Evolutionary conservation across 306 rosid species (phyloP).

Genomic region (Pyrus pyrifolia): DNA sequence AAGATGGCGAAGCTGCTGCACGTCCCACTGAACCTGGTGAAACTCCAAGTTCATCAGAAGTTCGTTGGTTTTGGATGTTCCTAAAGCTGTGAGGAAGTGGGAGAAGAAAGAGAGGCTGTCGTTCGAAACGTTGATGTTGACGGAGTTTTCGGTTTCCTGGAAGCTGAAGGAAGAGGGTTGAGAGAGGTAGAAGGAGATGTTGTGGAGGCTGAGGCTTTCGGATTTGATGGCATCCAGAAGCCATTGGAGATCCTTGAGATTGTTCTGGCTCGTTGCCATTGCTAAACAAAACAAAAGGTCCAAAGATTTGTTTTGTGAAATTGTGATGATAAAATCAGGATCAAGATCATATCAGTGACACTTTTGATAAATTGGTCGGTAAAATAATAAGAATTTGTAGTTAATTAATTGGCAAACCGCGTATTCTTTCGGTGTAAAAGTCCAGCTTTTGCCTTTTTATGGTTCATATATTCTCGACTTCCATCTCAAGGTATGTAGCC

Average conservation of each 20-base stretch:
- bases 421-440: slow-evolving; percentile 15
- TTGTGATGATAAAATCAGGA: not conserved
- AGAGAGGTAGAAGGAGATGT: slow-evolving; percentile 73
- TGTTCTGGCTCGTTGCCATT: slow-evolving; percentile 64
- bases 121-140: slow-evolving; percentile 55
- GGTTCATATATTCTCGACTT: slow-evolving; percentile 37
- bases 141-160: slow-evolving; percentile 79
- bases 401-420: not conserved
- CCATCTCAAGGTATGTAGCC: slow-evolving; percentile 10
- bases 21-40: slow-evolving; percentile 61
- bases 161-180: slow-evolving; percentile 56
- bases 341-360: not conserved
- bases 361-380: not conserved
- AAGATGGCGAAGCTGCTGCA: slow-evolving; percentile 36
- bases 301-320: not conserved
- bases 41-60: slow-evolving; percentile 76
- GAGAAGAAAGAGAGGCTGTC: slow-evolving; percentile 44
- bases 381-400: not conserved
- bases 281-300: not conserved
- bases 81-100: slow-evolving; percentile 41
- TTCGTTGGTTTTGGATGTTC: slow-evolving; percentile 22
- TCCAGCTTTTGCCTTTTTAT: slow-evolving; percentile 8
- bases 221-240: slow-evolving; percentile 43
- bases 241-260: slow-evolving; percentile 51
- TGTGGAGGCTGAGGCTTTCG: slow-evolving; percentile 43